Evolutionary conservation across 2,329 filamentous ascomycete species (phyloP).

Genomic region (Penicillium sp.): DNA sequence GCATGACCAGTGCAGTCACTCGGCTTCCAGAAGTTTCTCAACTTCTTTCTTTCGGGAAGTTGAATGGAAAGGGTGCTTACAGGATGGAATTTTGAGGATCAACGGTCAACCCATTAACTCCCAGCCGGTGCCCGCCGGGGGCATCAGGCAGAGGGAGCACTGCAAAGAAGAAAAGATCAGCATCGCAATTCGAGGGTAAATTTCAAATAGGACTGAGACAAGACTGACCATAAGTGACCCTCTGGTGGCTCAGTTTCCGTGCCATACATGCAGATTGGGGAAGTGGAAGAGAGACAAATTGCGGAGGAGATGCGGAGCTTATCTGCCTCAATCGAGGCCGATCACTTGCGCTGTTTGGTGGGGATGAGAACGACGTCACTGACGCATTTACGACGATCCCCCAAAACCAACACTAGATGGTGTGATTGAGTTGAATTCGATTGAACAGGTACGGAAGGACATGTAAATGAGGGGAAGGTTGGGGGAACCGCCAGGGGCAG

Average conservation of each 20-base stretch:
- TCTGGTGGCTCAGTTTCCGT: constrained; percentile 66
- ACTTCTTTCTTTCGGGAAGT: neutral
- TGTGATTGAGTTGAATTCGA: neutral
- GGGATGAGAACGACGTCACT: constrained; percentile 24
- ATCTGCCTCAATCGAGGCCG: constrained; percentile 27
- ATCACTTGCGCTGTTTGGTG: constrained; percentile 24
- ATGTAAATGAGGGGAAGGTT: constrained; percentile 33
- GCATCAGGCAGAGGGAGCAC: constrained; percentile 73
- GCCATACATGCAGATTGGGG: constrained; percentile 53
- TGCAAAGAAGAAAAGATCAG: constrained; percentile 30
- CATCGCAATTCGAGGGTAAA: neutral
- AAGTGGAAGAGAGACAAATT: constrained; percentile 21
- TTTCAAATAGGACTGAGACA: neutral
- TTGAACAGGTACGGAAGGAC: neutral
- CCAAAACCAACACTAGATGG: neutral
- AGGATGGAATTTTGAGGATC: constrained; percentile 81
- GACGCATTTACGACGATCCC: constrained; percentile 1
- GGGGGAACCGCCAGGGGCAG: constrained; percentile 21
- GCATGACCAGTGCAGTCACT: neutral
- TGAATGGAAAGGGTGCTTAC: constrained; percentile 56
- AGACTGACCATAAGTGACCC: constrained; percentile 67
- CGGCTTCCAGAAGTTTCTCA: neutral
- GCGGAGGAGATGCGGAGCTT: constrained; percentile 33
- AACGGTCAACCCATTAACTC: constrained; percentile 90
- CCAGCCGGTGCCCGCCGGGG: constrained; percentile 83